A percentile compares a stretch with the other conserved stretches of the same genome.
These are phyloP conservation scores for Cicer bijugum DNA, from an alignment of 306 rosid genomes.

Conservation along the genomic window DNA sequence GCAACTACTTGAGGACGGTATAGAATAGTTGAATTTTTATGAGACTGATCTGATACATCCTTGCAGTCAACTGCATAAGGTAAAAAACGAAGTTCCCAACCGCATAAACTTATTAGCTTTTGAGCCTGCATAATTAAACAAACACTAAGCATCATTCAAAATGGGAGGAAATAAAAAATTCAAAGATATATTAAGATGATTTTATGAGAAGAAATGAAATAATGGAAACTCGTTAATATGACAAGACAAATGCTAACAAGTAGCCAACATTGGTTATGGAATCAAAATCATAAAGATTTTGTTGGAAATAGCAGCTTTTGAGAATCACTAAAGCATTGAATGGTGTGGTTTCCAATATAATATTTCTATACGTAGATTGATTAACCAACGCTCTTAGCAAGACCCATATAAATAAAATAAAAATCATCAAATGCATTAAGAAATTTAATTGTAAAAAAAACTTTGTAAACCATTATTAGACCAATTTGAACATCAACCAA, in stretches of 20 bases:
- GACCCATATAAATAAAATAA: not conserved
- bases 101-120: constrained; percentile 78
- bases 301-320: not conserved
- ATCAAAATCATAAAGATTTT: not conserved
- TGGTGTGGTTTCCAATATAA: constrained; percentile 5
- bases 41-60: constrained; percentile 54
- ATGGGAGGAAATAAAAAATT: constrained; percentile 8
- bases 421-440: constrained; percentile 29
- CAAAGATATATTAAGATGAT: constrained; percentile 30
- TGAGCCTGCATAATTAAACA: constrained; percentile 68
- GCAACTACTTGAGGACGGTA: constrained; percentile 46
- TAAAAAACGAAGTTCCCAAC: constrained; percentile 87
- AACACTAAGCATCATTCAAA: constrained; percentile 21
- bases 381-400: not conserved
- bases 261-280: not conserved
- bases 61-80: constrained; percentile 73
- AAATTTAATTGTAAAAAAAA: not conserved
- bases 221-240: constrained; percentile 8
- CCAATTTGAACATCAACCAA: constrained; percentile 4
- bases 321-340: not conserved
- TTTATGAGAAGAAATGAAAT: constrained; percentile 22
- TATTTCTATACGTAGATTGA: not conserved
- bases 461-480: not conserved
- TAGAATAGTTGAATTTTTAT: constrained; percentile 40
- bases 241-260: not conserved